phyloP scores from a whole-genome alignment of 768 basidiomycete species.

The Collybia sordida region DNA sequence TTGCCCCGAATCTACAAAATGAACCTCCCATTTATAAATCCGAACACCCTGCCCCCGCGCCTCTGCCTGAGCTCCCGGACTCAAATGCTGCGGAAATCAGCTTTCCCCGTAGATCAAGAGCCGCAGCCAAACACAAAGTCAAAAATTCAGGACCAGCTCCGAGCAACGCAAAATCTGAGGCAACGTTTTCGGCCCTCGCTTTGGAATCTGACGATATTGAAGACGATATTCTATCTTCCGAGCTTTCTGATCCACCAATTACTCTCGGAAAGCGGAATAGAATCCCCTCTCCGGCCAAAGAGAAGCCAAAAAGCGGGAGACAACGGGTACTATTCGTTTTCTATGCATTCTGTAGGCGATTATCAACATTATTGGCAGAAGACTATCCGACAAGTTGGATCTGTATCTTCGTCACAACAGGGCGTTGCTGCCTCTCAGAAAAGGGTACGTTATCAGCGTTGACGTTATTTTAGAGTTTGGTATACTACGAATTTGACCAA shows the following conservation, averaged over 20 bases:
- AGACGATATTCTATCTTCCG: constrained; percentile 15
- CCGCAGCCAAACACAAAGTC: not conserved
- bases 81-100: not conserved
- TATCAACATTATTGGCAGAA: too few species aligned
- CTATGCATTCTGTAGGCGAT: too few species aligned
- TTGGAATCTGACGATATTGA: constrained; percentile 4
- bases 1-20: not conserved
- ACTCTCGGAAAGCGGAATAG: constrained; percentile 14
- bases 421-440: too few species aligned
- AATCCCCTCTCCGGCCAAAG: constrained; percentile 5
- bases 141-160: not conserved
- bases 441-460: too few species aligned
- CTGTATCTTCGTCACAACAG: too few species aligned
- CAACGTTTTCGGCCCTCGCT: constrained; percentile 7
- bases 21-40: not conserved
- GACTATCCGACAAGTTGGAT: too few species aligned
- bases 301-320: too few species aligned
- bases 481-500: too few species aligned
- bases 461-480: too few species aligned
- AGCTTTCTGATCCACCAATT: constrained; percentile 1
- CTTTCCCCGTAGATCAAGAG: not conserved
- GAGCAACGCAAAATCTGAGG: not conserved
- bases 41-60: not conserved
- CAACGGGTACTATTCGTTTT: too few species aligned
- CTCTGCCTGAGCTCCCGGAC: not conserved